Conservation (phyloP, 768 basidiomycete genomes). For the Megacollybia marginata region DNA sequence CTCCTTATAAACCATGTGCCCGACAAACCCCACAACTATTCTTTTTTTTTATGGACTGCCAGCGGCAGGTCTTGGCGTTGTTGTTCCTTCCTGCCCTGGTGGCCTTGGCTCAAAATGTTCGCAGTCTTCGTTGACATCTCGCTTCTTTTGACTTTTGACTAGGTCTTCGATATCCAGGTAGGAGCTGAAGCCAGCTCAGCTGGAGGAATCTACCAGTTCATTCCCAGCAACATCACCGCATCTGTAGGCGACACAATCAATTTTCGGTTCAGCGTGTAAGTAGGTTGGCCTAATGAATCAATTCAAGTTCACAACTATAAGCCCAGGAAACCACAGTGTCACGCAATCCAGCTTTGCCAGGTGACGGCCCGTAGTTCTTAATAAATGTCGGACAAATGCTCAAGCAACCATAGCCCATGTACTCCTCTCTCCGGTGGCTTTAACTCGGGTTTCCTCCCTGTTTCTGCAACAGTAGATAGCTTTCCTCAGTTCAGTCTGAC, state of each 20-base stretch:
- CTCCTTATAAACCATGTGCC: too few species aligned
- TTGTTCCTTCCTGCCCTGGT: not conserved
- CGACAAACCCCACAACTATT: too few species aligned
- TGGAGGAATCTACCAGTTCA: conserved; percentile 39
- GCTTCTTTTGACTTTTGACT: not conserved
- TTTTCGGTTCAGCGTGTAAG: conserved; percentile 44
- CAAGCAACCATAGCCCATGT: conserved; percentile 11
- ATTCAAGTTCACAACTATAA: conserved; percentile 5
- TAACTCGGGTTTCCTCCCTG: conserved; percentile 46
- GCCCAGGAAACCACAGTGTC: conserved; percentile 47
- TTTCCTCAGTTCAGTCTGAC: conserved; percentile 33
- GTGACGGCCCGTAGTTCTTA: not conserved
- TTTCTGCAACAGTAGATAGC: conserved; percentile 23
- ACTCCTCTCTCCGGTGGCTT: conserved; percentile 48
- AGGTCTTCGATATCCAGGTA: conserved; percentile 24
- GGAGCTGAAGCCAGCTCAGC: conserved; percentile 20
- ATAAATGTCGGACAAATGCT: not conserved
- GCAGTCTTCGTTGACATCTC: not conserved
- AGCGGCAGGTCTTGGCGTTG: too few species aligned
- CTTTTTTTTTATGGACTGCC: too few species aligned
- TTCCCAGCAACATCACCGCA: conserved; percentile 33
- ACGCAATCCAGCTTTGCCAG: conserved; percentile 39
- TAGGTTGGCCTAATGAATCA: not conserved
- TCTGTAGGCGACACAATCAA: conserved; percentile 37
- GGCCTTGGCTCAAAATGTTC: not conserved